Evolutionary conservation across 2,329 filamentous ascomycete genomes (phyloP), one percentile per base, ranked within the genome.

Genomic region (Trichoderma sp.): DNA sequence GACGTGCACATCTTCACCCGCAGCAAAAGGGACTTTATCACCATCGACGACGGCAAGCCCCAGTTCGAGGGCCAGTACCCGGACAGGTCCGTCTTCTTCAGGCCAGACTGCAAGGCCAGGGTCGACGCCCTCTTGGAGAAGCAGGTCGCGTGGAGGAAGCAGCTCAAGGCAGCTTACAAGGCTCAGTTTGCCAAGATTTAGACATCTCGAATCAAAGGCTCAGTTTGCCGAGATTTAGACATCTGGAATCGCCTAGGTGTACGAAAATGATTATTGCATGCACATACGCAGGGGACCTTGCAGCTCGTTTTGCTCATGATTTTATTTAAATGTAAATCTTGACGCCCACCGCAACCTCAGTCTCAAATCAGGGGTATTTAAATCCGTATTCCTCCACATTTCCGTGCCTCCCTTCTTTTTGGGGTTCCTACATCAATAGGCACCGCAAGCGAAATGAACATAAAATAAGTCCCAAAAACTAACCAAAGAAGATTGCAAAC

Each of bases 1-100:
- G 82, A 85, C 74, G 79, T 83, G 23, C 84, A 87, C 76, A 83
- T 85, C 65, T 87, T 77, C 72, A 81, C 79, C 20, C 75, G 77
- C 39, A 82, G 79, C 70, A 84, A 82, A 70, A 73, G 77, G 72
- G 73, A 75, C 13, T 86, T 83, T 76, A 72, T 86, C 68, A 70
- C 76, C 36, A 72, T 85, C 68, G 73, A 73, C 3, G 78, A 81
- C 59, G 80, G 75, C 11, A 81, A 80, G 73, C 79, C 80, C 26
- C 78, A 81, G 62, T 82, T 81, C 70, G 77, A 83, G 26, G 77
- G 65, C 12, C 81, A 78, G 61, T 84, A 84, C 71, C 70, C 74
- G 4, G 76, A 79, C 13, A 75, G 77, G 6, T 73, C 76, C 5
- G 76, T 76, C 6, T 72, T 81, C 28, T 80, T 82, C 73, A 77